These are phyloP conservation scores for Tetrapisispora arboricola DNA, from an alignment of 805 yeast species.

Conservation along the genomic window DNA sequence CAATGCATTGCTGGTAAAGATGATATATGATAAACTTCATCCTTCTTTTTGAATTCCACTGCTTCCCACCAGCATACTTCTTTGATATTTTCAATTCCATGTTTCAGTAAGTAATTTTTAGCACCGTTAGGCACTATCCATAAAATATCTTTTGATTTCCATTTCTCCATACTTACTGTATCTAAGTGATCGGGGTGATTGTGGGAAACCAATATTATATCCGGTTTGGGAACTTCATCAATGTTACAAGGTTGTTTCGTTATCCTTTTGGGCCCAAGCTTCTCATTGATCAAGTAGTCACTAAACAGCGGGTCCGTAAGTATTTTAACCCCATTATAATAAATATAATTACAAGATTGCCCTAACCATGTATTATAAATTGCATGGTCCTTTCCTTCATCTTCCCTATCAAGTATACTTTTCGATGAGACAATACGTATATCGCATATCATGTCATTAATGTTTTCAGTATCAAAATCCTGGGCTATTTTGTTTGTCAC, in stretches of 20 bases:
- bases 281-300: slow-evolving; percentile 49
- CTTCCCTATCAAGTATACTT: neutral
- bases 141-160: slow-evolving; percentile 27
- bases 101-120: slow-evolving; percentile 43
- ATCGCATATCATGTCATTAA: neutral
- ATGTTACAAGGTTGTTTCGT: slow-evolving; percentile 62
- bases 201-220: slow-evolving; percentile 74
- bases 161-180: slow-evolving; percentile 38
- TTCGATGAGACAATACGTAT: neutral
- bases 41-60: slow-evolving; percentile 32
- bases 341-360: slow-evolving; percentile 74
- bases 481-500: slow-evolving; percentile 27
- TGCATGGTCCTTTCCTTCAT: neutral
- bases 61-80: slow-evolving; percentile 95
- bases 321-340: slow-evolving; percentile 60
- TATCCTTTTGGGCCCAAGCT: slow-evolving; percentile 78
- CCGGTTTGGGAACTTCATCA: slow-evolving; percentile 54
- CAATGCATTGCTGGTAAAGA: slow-evolving; percentile 96
- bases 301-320: slow-evolving; percentile 79
- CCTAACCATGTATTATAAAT: slow-evolving; percentile 74
- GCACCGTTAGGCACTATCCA: slow-evolving; percentile 91
- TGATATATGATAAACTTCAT: slow-evolving; percentile 60
- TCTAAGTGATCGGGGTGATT: slow-evolving; percentile 96
- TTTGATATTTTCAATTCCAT: slow-evolving; percentile 50
- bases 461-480: slow-evolving; percentile 5